These are phyloP conservation scores for Kodamaea kaohsiungensis DNA, from an alignment of 805 yeast species.

Conservation along the genomic window DNA sequence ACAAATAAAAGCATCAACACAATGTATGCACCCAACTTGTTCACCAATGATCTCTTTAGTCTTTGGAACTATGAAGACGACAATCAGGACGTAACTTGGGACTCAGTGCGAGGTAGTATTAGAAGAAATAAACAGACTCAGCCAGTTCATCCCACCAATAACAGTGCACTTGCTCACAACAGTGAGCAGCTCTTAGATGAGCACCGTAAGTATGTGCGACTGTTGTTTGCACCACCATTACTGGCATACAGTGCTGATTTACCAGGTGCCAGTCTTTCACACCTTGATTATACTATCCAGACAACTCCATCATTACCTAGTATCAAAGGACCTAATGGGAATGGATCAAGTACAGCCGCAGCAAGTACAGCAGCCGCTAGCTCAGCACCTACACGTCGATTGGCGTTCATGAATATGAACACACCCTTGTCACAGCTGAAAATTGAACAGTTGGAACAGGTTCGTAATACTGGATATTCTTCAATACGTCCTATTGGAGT, in stretches of 20 bases:
- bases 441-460: conserved; percentile 24
- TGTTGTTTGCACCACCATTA: conserved; percentile 50
- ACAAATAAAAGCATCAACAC: not conserved
- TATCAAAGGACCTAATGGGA: not conserved
- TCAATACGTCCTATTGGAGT: conserved; percentile 41
- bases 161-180: not conserved
- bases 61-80: conserved; percentile 34
- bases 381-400: conserved; percentile 15
- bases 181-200: conserved; percentile 17
- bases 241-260: conserved; percentile 54
- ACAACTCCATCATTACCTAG: conserved; percentile 12
- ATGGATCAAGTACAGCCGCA: not conserved
- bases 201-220: conserved; percentile 21
- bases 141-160: not conserved
- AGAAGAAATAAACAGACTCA: conserved; percentile 1
- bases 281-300: conserved; percentile 24
- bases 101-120: conserved; percentile 3
- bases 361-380: not conserved
- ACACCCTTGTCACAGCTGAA: conserved; percentile 22
- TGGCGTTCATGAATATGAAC: conserved; percentile 11
- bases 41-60: conserved; percentile 46
- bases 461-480: conserved; percentile 35
- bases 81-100: conserved; percentile 8
- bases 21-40: conserved; percentile 52
- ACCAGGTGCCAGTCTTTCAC: conserved; percentile 19